Evolutionary conservation across 306 rosid species (phyloP), one percentile per base, ranked within the genome.

Genomic region (Vigna radiata): DNA sequence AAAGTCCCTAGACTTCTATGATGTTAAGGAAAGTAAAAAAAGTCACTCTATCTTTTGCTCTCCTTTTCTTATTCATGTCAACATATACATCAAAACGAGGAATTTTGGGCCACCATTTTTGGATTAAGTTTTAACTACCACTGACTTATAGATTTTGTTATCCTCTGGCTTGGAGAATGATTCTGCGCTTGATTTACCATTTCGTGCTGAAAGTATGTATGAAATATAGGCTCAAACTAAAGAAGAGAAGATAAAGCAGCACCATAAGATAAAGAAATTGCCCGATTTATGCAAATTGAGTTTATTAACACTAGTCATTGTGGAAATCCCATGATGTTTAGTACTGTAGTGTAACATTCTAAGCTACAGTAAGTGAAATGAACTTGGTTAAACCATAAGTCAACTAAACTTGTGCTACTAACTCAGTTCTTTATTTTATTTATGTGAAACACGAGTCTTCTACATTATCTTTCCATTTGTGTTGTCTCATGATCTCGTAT

Each of bases 401-500:
- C 14, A 9, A 17, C 27, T 5, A 14, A 17, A 33, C 8, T 71
- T 54, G 3, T 54, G 23, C 43, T 54, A 25, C 56, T 25, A 13
- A 7, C 56, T 25, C 29, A 7, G 55, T 15, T 21, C 56, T 39
- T 14, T 72, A 1, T 68, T 46, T 55, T 56, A 53, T 56, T 23
- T 43, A 67, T 25, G 73, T 44, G 16, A 68, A 68, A 47, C 39
- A 10, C 21, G 36, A 53, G 67, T 59, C 6, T 21, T 72, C 11
- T 41, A 39, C 16, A 21, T 19, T 21, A 33, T 52, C 39, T 44
- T 55, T n/a, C 44, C 33, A 19, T 15, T 37, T 5, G 29, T 15
- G 39, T 63, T 61, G 41, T 62, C 70, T 64, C 39, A 6, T 36
- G 63, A 41, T 61, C 73, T 73, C 72, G 19, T 79, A 31, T 46